Base-by-base conservation (phyloP, 345 rosid genomes). In the Rhodomyrtus tomentosa region DNA sequence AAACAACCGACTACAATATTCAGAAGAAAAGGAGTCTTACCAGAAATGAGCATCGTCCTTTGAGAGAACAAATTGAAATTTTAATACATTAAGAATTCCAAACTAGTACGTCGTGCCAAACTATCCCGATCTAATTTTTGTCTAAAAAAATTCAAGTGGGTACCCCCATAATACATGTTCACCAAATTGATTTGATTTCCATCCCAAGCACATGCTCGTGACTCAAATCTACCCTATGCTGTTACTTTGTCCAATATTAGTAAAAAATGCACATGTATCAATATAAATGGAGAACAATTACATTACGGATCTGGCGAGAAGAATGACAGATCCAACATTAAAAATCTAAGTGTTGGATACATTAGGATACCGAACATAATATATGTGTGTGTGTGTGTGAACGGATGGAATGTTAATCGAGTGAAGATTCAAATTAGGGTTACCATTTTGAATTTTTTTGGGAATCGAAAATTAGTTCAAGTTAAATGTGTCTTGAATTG, bases 401-500 rank as follows among this genome's bases (percentile, higher is more conserved):
- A 45, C 2, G 49, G 50, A 29, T 3, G 74, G 11, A 62, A 29
- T 62, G 40, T 0, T 9, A 15, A 51, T 1, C 1, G 11, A 62
- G 22, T 62, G 3, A 0, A 62, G 0, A 29, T 59, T 59, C 15
- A 1, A 20, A 15, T 62, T 1, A 15, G 10, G 0, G 1, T 2
- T 3, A 10, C 0, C 2, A 0, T 0, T 62, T 29, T 15, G 22
- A 7, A 5, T 29, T 29, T 62, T 59, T 29, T 29, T 27, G 38
- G 9, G 12, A 32, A 18, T 22, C 2, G 42, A 4, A 68, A 68
- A 68, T 15, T 59, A 36, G 45, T 68, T 36, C 2, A 7, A 20
- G 2, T 36, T 36, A 32, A 32, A 32, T 2, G 0, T 36, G 13
- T 8, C 0, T 0, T 8, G 76, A 68, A 2, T 36, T 36, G 0